Conservation (phyloP, 129 eudicot species). For the Smallanthus sonchifolius region DNA sequence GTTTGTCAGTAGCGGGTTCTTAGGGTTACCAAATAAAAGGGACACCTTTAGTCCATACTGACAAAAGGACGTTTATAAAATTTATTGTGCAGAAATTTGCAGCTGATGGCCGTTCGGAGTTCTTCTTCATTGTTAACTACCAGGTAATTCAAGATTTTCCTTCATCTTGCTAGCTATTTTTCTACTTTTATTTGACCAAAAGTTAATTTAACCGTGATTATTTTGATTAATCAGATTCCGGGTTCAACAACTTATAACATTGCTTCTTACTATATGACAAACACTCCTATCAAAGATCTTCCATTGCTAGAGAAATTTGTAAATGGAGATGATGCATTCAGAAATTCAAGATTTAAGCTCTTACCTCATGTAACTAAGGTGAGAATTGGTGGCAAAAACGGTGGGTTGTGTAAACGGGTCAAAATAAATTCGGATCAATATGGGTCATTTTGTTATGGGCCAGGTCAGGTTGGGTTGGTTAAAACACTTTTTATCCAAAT, state of each 20-base stretch:
- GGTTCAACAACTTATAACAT: slow-evolving; percentile 51
- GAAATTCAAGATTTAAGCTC: slow-evolving; percentile 73
- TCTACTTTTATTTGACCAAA: background rate
- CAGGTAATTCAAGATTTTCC: slow-evolving; percentile 38
- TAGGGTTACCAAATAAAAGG: too few species aligned
- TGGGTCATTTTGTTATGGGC: background rate
- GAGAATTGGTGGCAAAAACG: background rate
- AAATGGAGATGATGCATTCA: slow-evolving; percentile 62
- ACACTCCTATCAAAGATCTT: slow-evolving; percentile 39
- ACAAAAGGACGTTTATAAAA: background rate
- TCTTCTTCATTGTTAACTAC: slow-evolving; percentile 54
- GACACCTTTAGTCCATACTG: too few species aligned
- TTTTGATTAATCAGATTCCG: slow-evolving; percentile 41
- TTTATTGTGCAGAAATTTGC: slow-evolving; percentile 53
- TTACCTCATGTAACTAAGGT: slow-evolving; percentile 58
- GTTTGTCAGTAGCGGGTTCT: too few species aligned
- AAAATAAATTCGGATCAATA: background rate
- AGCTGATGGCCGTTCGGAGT: slow-evolving; percentile 58
- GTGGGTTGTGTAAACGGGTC: background rate
- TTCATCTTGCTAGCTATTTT: background rate
- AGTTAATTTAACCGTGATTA: background rate
- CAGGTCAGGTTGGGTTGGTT: background rate
- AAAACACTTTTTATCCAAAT: background rate
- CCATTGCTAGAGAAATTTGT: slow-evolving; percentile 61
- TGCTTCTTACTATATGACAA: slow-evolving; percentile 50